phyloP scores from a whole-genome alignment of 768 basidiomycete species.

The Suillus plorans region DNA sequence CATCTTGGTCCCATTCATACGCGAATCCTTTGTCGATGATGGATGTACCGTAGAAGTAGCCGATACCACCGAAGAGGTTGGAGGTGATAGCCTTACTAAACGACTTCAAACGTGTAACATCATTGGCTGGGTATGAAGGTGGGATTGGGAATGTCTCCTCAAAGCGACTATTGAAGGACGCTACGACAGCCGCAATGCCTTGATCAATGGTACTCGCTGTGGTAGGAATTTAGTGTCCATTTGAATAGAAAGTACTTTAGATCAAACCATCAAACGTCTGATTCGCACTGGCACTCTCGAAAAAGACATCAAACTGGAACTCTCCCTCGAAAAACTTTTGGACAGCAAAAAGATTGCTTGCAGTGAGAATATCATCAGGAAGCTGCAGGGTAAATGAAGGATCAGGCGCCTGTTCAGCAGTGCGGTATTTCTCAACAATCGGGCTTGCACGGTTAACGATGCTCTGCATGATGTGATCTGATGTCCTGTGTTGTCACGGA shows the following conservation, averaged over 20 bases:
- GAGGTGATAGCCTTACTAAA: conserved; percentile 92
- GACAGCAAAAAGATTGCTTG: conserved; percentile 81
- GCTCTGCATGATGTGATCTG: conserved; percentile 64
- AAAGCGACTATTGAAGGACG: conserved; percentile 68
- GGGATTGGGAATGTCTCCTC: conserved; percentile 67
- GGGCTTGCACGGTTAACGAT: conserved; percentile 59
- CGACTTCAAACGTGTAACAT: conserved; percentile 47
- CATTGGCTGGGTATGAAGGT: conserved; percentile 47
- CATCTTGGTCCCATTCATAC: conserved; percentile 88
- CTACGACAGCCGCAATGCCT: conserved; percentile 65
- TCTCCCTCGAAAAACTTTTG: conserved; percentile 84
- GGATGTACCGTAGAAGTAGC: conserved; percentile 91
- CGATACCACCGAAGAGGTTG: conserved; percentile 89
- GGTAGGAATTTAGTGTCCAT: neutral
- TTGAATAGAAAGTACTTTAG: conserved; percentile 1
- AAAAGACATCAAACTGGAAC: conserved; percentile 90
- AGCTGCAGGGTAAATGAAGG: conserved; percentile 79
- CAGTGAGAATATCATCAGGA: conserved; percentile 67
- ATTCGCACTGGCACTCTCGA: conserved; percentile 71
- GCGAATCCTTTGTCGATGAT: conserved; percentile 84
- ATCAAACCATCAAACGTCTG: conserved; percentile 63
- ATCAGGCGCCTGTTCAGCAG: conserved; percentile 56
- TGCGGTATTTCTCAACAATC: conserved; percentile 52
- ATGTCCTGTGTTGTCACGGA: neutral
- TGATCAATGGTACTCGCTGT: conserved; percentile 64